Percentiles rank a stretch among this genome's conserved stretches.
phyloP scores from a whole-genome alignment of 106 monocot species.

The Dioscorea zingiberensis region DNA sequence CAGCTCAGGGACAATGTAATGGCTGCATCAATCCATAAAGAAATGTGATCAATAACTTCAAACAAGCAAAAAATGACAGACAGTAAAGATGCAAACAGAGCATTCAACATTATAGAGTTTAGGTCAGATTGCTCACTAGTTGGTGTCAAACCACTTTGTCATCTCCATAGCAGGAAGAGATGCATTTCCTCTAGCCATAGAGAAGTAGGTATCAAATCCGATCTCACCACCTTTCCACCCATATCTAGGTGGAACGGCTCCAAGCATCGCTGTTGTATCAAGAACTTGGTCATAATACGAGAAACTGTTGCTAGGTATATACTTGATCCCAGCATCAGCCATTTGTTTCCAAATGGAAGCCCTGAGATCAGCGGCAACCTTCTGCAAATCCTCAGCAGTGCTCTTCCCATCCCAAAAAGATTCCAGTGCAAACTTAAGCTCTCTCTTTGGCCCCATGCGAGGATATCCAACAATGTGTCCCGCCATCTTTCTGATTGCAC shows the following conservation, averaged over 20 bases:
- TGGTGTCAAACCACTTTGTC: constrained; percentile 99
- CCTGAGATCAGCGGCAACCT: constrained; percentile 43
- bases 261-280: constrained; percentile 90
- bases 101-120: background rate
- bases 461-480: constrained; percentile 56
- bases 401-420: constrained; percentile 56
- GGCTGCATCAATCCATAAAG: constrained; percentile 30
- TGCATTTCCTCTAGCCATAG: constrained; percentile 97
- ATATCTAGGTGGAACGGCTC: constrained; percentile 89
- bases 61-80: background rate
- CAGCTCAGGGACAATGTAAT: constrained; percentile 83
- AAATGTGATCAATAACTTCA: background rate
- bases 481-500: constrained; percentile 31
- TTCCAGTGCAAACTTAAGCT: constrained; percentile 57
- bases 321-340: constrained; percentile 46
- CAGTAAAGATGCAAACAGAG: background rate
- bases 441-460: constrained; percentile 58
- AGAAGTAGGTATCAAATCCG: constrained; percentile 81
- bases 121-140: constrained; percentile 69
- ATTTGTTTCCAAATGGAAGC: constrained; percentile 55
- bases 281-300: constrained; percentile 52
- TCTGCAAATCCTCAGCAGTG: constrained; percentile 39
- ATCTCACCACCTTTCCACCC: constrained; percentile 84
- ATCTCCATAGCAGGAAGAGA: constrained; percentile 98
- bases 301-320: constrained; percentile 53